Conservation (phyloP, 306 rosid species). For the Pyrus pyrifolia region DNA sequence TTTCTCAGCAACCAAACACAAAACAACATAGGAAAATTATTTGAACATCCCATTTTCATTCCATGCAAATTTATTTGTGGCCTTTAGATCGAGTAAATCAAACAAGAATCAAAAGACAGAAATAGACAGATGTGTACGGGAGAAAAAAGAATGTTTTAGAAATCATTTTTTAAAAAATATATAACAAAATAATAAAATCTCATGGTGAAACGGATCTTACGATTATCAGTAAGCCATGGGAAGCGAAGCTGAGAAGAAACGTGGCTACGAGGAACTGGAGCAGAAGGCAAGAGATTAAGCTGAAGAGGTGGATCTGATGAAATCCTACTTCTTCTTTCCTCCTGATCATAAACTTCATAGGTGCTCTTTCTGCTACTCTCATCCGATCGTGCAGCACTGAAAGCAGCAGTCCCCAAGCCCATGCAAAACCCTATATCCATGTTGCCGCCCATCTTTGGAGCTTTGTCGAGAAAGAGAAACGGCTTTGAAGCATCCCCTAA, state of each 20-base stretch:
- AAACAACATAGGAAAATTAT: background rate
- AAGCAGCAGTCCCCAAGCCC: conserved; percentile 39
- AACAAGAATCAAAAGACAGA: background rate
- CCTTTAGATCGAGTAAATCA: background rate
- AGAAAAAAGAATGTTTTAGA: background rate
- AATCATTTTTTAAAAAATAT: background rate
- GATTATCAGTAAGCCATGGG: conserved; percentile 64
- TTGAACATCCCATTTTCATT: too few species aligned
- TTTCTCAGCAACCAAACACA: background rate
- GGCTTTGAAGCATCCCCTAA: conserved; percentile 63
- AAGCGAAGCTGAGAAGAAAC: conserved; percentile 39
- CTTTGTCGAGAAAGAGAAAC: conserved; percentile 41
- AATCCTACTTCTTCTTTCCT: background rate
- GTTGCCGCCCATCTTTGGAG: conserved; percentile 11
- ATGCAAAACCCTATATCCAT: conserved; percentile 47
- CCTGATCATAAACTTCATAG: conserved; percentile 10
- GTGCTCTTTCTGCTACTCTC: conserved; percentile 8
- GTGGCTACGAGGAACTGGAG: conserved; percentile 53
- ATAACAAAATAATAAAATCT: background rate
- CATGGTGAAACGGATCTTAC: conserved; percentile 14
- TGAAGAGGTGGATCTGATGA: conserved; percentile 77
- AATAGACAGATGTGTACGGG: background rate
- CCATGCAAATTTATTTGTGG: background rate
- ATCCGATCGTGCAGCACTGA: conserved; percentile 3
- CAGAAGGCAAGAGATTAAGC: conserved; percentile 70